Base-by-base conservation (phyloP, 148 eudicot genomes). In the Diospyros kaki region DNA sequence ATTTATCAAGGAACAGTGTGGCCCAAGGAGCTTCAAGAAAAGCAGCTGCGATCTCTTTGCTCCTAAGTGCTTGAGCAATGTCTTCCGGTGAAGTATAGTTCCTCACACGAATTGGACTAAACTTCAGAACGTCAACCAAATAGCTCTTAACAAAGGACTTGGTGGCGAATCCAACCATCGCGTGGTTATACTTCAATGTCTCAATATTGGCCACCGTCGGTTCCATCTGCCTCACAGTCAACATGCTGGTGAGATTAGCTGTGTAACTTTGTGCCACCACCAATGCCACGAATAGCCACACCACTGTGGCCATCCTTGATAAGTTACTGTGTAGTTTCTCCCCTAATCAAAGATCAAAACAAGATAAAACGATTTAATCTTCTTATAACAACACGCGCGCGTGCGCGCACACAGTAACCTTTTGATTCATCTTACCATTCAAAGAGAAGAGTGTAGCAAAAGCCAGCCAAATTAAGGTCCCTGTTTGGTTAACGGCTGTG, bases 241-340 rank as follows among this genome's bases (percentile, higher is more conserved):
- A 81, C 81, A 81, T 73, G 75, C 78, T 77, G 44, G 75, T 60
- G 14, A 81, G 75, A 68, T 78, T 81, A 13, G 84, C 84, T 9
- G 81, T 77, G 38, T 81, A 81, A 50, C 78, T 81, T 41, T 77
- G 81, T 5, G 81, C 73, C 17, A 81, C 69, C 72, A 81, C 61
- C 2, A 81, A 41, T 45, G 81, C 80, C 81, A 81, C 84, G 50
- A 81, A 73, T 10, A 81, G 71, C 84, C 84, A 81, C 18, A 81
- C 73, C n/a, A 74, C 59, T 3, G 64, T 61, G 13, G 80, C 78
- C 71, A 77, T 77, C 54, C 76, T 38, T 17, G 80, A 77, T 65
- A 81, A 77, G 45, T 69, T 77, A 78, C 80, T 81, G 52, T 68
- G 75, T 1, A 77, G 48, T 17, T 63, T 77, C 18, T 70, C 80